Conservation (phyloP, 116 monocot species). For the Trichopus zeylanicus region DNA sequence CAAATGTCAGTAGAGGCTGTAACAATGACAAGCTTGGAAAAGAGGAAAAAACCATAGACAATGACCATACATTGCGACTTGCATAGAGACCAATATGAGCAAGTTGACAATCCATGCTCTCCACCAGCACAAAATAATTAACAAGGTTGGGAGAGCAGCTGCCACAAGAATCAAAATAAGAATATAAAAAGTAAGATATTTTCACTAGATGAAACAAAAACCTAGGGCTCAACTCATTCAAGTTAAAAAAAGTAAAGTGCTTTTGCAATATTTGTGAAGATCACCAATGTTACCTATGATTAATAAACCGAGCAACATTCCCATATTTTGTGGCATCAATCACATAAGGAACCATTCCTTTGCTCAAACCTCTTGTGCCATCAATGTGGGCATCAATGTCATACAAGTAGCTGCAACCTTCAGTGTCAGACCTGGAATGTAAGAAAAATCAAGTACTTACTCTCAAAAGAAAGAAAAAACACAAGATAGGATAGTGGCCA, state of each 20-base stretch:
- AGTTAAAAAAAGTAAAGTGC: no score
- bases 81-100: constrained; percentile 87
- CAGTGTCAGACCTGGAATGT: constrained; percentile 32
- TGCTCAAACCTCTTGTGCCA: constrained; percentile 19
- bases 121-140: constrained; percentile 65
- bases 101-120: constrained; percentile 95
- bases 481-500: neutral
- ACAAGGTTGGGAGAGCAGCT: constrained; percentile 94
- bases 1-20: neutral
- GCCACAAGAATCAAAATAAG: neutral
- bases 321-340: constrained; percentile 84
- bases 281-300: constrained; percentile 65
- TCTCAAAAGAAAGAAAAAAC: neutral
- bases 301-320: constrained; percentile 92
- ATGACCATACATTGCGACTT: constrained; percentile 57
- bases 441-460: neutral
- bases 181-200: constrained; percentile 2
- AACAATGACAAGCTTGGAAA: neutral
- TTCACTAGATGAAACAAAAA: neutral
- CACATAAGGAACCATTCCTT: constrained; percentile 37
- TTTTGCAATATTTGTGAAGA: neutral
- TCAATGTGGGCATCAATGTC: constrained; percentile 64
- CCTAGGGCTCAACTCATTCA: no score
- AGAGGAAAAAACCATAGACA: neutral
- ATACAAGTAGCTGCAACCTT: constrained; percentile 61